These are phyloP conservation scores for Tephrocybe sp. DNA, from an alignment of 768 basidiomycete genomes.

Conservation along the genomic window DNA sequence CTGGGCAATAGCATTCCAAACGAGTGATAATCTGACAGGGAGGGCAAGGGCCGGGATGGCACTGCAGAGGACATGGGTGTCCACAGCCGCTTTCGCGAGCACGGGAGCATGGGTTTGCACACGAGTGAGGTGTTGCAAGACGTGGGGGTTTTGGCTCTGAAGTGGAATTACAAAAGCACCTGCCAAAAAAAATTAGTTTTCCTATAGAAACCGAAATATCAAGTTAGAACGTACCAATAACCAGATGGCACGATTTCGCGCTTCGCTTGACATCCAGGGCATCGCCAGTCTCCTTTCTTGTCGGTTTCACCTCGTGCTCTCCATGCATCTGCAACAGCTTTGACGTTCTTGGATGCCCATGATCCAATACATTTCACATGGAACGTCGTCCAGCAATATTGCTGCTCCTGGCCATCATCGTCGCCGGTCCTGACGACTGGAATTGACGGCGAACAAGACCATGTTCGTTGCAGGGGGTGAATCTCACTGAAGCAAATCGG, in stretches of 20 bases:
- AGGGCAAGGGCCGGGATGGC: conserved; percentile 97
- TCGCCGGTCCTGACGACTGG: conserved; percentile 33
- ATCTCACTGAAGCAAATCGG: conserved; percentile 82
- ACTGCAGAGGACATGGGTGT: conserved; percentile 81
- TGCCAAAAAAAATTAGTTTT: conserved; percentile 24
- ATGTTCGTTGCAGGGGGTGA: conserved; percentile 74
- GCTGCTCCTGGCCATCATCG: conserved; percentile 33
- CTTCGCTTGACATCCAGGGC: conserved; percentile 88
- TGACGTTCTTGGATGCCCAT: conserved; percentile 84
- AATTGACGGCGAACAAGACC: conserved; percentile 81
- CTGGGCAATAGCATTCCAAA: conserved; percentile 77
- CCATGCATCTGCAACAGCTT: conserved; percentile 72
- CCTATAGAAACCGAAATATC: background rate
- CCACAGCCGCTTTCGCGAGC: conserved; percentile 56
- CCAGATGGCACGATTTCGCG: conserved; percentile 61
- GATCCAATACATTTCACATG: conserved; percentile 86
- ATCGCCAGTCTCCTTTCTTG: conserved; percentile 80
- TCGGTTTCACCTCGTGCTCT: conserved; percentile 60
- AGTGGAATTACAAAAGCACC: conserved; percentile 82
- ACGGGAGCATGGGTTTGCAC: conserved; percentile 67
- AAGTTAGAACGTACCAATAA: conserved; percentile 52
- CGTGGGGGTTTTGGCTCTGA: conserved; percentile 71
- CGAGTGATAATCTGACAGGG: conserved; percentile 83
- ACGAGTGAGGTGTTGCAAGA: conserved; percentile 74
- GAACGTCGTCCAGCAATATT: conserved; percentile 88